These are phyloP conservation scores for Solanum commersonii DNA, from an alignment of 257 asterid species.

Conservation along the genomic window DNA sequence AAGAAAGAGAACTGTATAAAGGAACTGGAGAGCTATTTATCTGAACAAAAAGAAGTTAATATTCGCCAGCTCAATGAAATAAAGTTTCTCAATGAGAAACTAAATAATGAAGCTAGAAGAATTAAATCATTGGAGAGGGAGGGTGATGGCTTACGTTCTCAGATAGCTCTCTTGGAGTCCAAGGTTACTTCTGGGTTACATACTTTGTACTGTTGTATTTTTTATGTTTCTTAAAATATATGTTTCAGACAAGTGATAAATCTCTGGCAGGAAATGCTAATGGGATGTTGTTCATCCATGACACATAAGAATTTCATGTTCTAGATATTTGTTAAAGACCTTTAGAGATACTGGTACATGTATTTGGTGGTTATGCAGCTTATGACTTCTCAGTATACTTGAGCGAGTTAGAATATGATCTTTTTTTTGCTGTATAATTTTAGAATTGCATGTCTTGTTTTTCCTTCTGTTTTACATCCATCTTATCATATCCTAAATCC, in stretches of 20 bases:
- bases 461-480: background rate
- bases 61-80: conserved; percentile 63
- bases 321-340: background rate
- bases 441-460: background rate
- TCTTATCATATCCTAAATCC: background rate
- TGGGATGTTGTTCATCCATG: background rate
- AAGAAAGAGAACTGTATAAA: conserved; percentile 62
- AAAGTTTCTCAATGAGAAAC: conserved; percentile 64
- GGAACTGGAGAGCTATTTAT: conserved; percentile 62
- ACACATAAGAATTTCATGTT: background rate
- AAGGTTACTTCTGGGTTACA: conserved; percentile 48
- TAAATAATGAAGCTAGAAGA: conserved; percentile 68
- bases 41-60: conserved; percentile 45
- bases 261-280: background rate
- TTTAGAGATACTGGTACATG: background rate
- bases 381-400: background rate
- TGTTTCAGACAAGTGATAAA: background rate
- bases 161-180: conserved; percentile 87
- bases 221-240: background rate
- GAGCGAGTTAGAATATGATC: background rate
- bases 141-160: conserved; percentile 78
- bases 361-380: background rate
- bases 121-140: conserved; percentile 90
- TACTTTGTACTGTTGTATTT: background rate
- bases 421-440: background rate